Evolutionary conservation across 1,284 basidiomycete genomes (phyloP).

Genomic region (Boletus subluridellus): DNA sequence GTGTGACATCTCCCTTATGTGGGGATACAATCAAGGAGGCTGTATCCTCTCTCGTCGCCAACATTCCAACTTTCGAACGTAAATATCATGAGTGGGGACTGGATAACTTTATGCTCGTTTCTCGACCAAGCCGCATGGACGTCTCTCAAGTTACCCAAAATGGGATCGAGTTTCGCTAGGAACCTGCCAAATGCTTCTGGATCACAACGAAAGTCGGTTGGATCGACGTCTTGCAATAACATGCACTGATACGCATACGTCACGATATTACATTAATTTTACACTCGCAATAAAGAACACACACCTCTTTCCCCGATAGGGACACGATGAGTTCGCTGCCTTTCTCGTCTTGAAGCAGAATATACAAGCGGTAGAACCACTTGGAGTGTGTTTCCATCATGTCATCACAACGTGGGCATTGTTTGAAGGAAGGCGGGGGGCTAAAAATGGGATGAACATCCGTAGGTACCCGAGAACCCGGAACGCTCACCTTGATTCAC

Average conservation of each 20-base stretch:
- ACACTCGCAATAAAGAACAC: constrained; percentile 7
- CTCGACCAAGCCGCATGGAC: constrained; percentile 27
- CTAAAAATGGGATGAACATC: constrained; percentile 31
- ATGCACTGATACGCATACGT: constrained; percentile 36
- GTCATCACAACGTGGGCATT: constrained; percentile 53
- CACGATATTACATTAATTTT: background rate
- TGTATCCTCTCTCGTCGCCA: constrained; percentile 19
- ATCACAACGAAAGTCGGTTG: constrained; percentile 43
- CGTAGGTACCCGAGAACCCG: background rate
- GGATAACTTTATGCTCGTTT: constrained; percentile 18
- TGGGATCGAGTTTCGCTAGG: constrained; percentile 37
- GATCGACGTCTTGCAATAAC: constrained; percentile 42
- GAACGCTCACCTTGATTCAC: constrained; percentile 45
- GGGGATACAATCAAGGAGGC: constrained; percentile 21
- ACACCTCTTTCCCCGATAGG: constrained; percentile 44
- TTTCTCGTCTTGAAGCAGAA: constrained; percentile 50
- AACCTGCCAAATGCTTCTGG: constrained; percentile 38
- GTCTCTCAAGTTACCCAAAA: constrained; percentile 43
- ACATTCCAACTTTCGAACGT: constrained; percentile 34
- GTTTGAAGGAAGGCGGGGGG: constrained; percentile 40
- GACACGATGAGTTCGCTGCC: constrained; percentile 43
- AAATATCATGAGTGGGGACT: constrained; percentile 31
- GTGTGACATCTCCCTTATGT: background rate
- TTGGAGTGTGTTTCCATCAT: constrained; percentile 46
- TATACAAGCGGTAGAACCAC: constrained; percentile 46